Percentiles rank a stretch among this genome's conserved stretches.
Evolutionary conservation across 495 filamentous ascomycete genomes (phyloP).

Genomic region (Hypoxylon perforatum): DNA sequence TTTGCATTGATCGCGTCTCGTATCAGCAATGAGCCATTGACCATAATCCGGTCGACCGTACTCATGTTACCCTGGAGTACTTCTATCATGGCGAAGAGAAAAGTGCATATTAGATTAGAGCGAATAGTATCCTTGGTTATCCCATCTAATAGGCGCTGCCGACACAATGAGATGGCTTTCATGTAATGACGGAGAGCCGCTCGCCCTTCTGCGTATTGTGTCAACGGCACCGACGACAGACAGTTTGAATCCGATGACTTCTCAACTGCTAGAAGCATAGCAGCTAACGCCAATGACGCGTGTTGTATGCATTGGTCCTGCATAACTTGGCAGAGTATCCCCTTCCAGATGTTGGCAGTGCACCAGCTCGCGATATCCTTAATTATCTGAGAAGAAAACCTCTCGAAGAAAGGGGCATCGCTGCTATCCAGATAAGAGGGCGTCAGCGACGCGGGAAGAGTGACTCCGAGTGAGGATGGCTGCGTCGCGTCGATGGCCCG

Average conservation of each 20-base stretch:
- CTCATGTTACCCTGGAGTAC: constrained; percentile 46
- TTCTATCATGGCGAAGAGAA: constrained; percentile 46
- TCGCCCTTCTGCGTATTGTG: constrained; percentile 27
- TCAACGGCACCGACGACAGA: constrained; percentile 1
- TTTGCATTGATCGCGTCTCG: constrained; percentile 19
- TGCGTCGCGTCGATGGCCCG: constrained; percentile 3
- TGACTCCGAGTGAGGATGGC: background rate
- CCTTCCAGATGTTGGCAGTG: constrained; percentile 30
- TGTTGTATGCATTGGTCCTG: constrained; percentile 31
- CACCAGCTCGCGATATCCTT: constrained; percentile 33
- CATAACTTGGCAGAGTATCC: constrained; percentile 28
- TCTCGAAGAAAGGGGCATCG: constrained; percentile 41
- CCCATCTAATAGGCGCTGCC: constrained; percentile 25
- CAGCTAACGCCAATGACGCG: constrained; percentile 27
- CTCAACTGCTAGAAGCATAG: constrained; percentile 31
- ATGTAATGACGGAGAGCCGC: constrained; percentile 44
- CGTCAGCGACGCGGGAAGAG: constrained; percentile 22
- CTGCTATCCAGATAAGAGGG: constrained; percentile 33
- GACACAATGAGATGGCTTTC: constrained; percentile 41
- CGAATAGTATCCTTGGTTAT: constrained; percentile 20
- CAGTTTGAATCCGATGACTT: constrained; percentile 5
- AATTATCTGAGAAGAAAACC: constrained; percentile 28
- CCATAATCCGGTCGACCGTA: constrained; percentile 36
- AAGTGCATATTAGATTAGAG: constrained; percentile 17
- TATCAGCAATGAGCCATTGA: constrained; percentile 29